Conservation (phyloP, 1,284 basidiomycete genomes). For the Vanrija humicola region DNA sequence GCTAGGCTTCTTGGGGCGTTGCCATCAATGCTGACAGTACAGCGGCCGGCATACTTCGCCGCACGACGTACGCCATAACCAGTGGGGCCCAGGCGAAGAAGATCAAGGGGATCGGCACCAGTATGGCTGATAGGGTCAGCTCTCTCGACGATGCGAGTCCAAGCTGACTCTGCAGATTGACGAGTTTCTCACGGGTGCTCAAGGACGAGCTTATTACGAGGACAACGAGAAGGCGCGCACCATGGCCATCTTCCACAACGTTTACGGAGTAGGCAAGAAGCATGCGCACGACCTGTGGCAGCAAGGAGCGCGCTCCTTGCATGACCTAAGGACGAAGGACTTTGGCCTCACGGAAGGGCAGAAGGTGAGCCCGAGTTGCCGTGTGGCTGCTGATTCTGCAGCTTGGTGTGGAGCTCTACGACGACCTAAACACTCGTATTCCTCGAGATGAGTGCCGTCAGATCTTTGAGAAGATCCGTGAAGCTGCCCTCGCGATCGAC, state of each 20-base stretch:
- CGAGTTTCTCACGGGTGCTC: conserved; percentile 39
- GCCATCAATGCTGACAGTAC: conserved; percentile 5
- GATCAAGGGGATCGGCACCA: conserved; percentile 65
- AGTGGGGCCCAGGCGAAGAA: conserved; percentile 61
- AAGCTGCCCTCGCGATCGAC: conserved; percentile 67
- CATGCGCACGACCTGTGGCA: conserved; percentile 69
- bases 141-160: not conserved
- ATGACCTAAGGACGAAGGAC: conserved; percentile 59
- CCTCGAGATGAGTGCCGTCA: conserved; percentile 70
- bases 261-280: conserved; percentile 75
- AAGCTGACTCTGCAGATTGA: conserved; percentile 31
- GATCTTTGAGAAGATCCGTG: conserved; percentile 68
- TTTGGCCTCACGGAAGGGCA: conserved; percentile 59
- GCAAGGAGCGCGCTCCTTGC: conserved; percentile 70
- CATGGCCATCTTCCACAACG: conserved; percentile 60
- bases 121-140: conserved; percentile 67
- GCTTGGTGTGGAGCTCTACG: conserved; percentile 72
- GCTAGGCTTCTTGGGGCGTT: not conserved
- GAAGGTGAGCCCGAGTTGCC: conserved; percentile 41
- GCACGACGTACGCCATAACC: conserved; percentile 57
- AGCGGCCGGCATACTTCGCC: conserved; percentile 38
- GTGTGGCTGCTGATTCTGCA: conserved; percentile 8
- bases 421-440: conserved; percentile 69
- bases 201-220: conserved; percentile 39
- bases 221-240: conserved; percentile 34